Base-by-base conservation (phyloP, 805 yeast species). In the Candida sphagnicola region DNA sequence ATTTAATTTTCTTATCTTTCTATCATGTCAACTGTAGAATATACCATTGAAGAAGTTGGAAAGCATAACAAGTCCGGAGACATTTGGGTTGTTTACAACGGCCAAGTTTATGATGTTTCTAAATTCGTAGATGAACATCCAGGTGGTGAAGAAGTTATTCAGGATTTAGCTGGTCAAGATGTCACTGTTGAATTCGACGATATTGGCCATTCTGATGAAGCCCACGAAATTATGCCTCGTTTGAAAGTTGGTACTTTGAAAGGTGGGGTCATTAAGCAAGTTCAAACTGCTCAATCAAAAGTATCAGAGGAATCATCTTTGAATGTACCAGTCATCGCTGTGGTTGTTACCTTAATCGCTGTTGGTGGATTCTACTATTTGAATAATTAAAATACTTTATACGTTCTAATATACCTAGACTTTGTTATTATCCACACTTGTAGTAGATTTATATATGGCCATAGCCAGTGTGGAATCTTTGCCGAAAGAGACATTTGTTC, bases 131-230 rank as follows among this genome's bases (percentile, higher is more conserved):
- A 70, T 48, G 58, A 61, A 45, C 67, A 62, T 45, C 67, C 67
- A 6, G 67, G 68, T 43, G 68, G 68, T 32, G 67, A 62, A 42
- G 68, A 62, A 48, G 67, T 62, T 29, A 55, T 62, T 41, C 49
- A 53, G 34, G 68, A 62, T 43, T 51, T 51, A 25, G 67, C 67
- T 18, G 67, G 67, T n/a, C 49, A 51, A 14, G 67, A 62, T 41
- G 63, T 66, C 37, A 62, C 67, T 23, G 66, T 59, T 44, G 66
- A 65, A 4, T 63, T 62, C 43, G 51, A 62, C 49, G 95, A 85
- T 56, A 88, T 90, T 55, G 98, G 98, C 23, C 98, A 90, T 67
- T 87, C 96, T 28, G 96, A 87, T 46, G 95, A 88, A 47, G 96
- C 98, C 28, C 77, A 79, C 49, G 90, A 82, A 51, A 69, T 81